Base-by-base conservation (phyloP, 2,329 filamentous ascomycete species). In the Colletotrichum sp. region DNA sequence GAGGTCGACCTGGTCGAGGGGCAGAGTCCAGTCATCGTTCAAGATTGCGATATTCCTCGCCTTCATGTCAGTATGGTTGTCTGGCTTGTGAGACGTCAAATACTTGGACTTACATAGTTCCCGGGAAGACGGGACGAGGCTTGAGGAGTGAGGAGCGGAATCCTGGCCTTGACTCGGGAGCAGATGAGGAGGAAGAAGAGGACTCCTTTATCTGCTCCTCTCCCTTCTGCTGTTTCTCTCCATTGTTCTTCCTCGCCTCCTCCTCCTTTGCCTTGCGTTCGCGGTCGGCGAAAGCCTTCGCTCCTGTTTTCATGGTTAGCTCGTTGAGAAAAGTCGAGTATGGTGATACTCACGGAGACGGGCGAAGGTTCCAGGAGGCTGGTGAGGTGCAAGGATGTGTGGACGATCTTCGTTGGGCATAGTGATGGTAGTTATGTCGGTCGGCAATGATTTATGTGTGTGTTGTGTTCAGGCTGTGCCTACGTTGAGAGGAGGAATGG, bases 91-190 rank as follows among this genome's bases (percentile, higher is more conserved):
- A 5, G 5, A 26, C 4, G 24, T 5, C 24, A 5, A 5, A 26
- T 26, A 26, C 24, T 26, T 26, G 18, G 39, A 12, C 9, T 49
- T 1, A 49, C 39, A 49, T 49, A 1, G 18, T 49, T 2, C 39
- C 39, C 8, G 39, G 39, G 0, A 44, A 44, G 39, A 44, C 16
- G 0, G 39, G 8, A 0, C 5, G 16, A 3, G 39, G 39, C 39
- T 44, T 44, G 5, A 44, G 39, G 18, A 44, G 39, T 1, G 39
- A 49, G 10, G n/a, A 6, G 1, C 0, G 44, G 3, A 21, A 0
- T 49, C 10, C 10, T 0, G 44, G 10, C 44, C 0, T 49, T 21
- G 44, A 21, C 9, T 49, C 10, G n/a, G 9, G 44, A 0, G 44
- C 10, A 1, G 44, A 49, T 4, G 44, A 7, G 18, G n/a, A 49